Conservation (phyloP, 2,329 filamentous ascomycete genomes). For the Helminthosporium solani region DNA sequence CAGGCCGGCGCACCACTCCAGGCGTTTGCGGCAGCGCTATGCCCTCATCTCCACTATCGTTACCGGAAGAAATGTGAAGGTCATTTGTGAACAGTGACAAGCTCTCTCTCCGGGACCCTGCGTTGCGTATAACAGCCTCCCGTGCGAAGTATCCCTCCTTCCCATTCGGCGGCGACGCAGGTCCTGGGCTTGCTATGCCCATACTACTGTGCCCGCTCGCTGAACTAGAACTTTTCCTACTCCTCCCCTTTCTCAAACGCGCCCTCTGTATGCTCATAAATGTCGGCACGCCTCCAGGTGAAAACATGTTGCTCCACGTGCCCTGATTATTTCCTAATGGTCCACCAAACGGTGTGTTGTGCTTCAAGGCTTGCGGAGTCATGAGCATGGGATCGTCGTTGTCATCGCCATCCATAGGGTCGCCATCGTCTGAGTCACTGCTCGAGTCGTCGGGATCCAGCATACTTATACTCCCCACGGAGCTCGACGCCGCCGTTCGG, state of each 20-base stretch:
- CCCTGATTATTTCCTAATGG: constrained; percentile 51
- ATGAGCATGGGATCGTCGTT: constrained; percentile 71
- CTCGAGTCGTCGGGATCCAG: constrained; percentile 78
- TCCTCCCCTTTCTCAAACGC: constrained; percentile 58
- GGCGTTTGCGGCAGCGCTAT: constrained; percentile 56
- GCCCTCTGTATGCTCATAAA: constrained; percentile 76
- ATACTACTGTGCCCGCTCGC: constrained; percentile 66
- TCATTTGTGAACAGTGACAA: constrained; percentile 89
- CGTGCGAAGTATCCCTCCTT: constrained; percentile 57
- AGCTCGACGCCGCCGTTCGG: constrained; percentile 62
- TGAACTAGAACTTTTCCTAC: constrained; percentile 67
- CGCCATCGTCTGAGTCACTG: constrained; percentile 60
- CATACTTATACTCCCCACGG: constrained; percentile 76
- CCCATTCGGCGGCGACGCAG: constrained; percentile 73
- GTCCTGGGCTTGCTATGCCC: constrained; percentile 63
- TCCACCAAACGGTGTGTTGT: constrained; percentile 48
- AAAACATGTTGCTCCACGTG: constrained; percentile 66
- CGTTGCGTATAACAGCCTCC: constrained; percentile 50
- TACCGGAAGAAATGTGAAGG: constrained; percentile 74
- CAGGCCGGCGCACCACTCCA: constrained; percentile 76
- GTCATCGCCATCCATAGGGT: constrained; percentile 51
- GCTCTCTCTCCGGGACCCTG: constrained; percentile 70
- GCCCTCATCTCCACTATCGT: constrained; percentile 73
- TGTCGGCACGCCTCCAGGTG: constrained; percentile 67
- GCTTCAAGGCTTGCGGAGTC: constrained; percentile 74